Base-by-base conservation (phyloP, 1,139 yeast species). In the Candida frijolesensis region DNA sequence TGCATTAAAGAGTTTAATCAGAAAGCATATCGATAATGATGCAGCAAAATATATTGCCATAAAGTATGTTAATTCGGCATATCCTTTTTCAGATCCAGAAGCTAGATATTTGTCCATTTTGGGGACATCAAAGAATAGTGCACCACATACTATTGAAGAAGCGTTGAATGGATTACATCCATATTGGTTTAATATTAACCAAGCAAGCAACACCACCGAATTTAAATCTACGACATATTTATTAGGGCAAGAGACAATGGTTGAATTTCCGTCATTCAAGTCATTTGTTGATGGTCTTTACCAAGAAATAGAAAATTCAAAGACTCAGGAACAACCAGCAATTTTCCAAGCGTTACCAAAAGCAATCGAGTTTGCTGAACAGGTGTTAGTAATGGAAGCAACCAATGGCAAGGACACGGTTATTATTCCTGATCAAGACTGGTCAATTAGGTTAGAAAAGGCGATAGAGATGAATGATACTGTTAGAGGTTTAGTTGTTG, bases 161-260 rank as follows among this genome's bases (percentile, higher is more conserved):
- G 87, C 97, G 0, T 67, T 67, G n/a, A 82, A 82, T 53, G 98
- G 98, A 0, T 72, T 94, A 29, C 85, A 89, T 62, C 97, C 97
- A 0, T 82, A 88, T 60, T 80, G 86, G 83, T 84, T 80, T 61
- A 72, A 70, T 47, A 65, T 75, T 8, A 61, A 74, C 44, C 80
- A 75, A 57, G 72, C 83, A 0, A 66, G 80, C 4, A 73, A 72
- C 44, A 68, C 73, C 0, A 52, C 54, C 0, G 79, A 73, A n/a
- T 71, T 71, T 55, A 74, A 71, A 42, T 60, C 83, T 0, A 78
- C 82, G 0, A 49, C 66, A 8, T 82, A 80, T 41, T 60, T 79
- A 14, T 60, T 82, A 37, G 80, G 79, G 0, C 59, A 69, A 4
- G 62, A 64, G 9, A 60, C 68, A 4, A 59, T 58, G 1, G 67